phyloP scores from a whole-genome alignment of 495 filamentous ascomycete species.

The Xylaria sp. region DNA sequence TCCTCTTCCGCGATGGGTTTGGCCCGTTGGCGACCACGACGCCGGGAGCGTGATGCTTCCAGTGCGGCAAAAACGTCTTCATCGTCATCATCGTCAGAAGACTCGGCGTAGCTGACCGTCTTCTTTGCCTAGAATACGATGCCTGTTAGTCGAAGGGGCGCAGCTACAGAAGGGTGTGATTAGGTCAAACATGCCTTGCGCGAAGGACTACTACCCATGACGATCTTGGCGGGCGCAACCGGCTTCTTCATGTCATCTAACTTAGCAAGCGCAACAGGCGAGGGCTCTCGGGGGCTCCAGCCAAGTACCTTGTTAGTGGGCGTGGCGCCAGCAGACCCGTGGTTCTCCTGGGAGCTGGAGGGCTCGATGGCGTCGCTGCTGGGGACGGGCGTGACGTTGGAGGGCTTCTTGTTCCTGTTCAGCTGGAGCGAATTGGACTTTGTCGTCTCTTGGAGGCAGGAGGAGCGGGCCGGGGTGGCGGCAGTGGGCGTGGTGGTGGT shows the following conservation, averaged over 20 bases:
- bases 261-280: slow-evolving; percentile 47
- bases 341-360: slow-evolving; percentile 64
- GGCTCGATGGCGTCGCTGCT: slow-evolving; percentile 74
- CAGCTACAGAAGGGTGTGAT: neutral
- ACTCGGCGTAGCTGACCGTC: slow-evolving; percentile 70
- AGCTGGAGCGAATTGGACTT: slow-evolving; percentile 51
- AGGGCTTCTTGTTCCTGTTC: slow-evolving; percentile 44
- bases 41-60: slow-evolving; percentile 40
- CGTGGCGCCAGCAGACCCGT: slow-evolving; percentile 42
- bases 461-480: slow-evolving; percentile 32
- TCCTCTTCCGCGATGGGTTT: slow-evolving; percentile 41
- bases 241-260: slow-evolving; percentile 38
- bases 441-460: slow-evolving; percentile 54
- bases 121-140: slow-evolving; percentile 53
- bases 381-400: slow-evolving; percentile 73
- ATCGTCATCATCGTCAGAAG: slow-evolving; percentile 65
- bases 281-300: slow-evolving; percentile 46
- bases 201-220: slow-evolving; percentile 61
- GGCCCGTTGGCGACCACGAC: slow-evolving; percentile 43
- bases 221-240: slow-evolving; percentile 29
- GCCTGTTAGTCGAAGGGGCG: neutral
- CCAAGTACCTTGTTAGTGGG: slow-evolving; percentile 48
- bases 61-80: slow-evolving; percentile 62
- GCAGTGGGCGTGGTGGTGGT: slow-evolving; percentile 33
- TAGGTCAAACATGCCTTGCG: slow-evolving; percentile 57